Evolutionary conservation across 179 eudicot species (phyloP).

Genomic region (Pouteria campechiana): DNA sequence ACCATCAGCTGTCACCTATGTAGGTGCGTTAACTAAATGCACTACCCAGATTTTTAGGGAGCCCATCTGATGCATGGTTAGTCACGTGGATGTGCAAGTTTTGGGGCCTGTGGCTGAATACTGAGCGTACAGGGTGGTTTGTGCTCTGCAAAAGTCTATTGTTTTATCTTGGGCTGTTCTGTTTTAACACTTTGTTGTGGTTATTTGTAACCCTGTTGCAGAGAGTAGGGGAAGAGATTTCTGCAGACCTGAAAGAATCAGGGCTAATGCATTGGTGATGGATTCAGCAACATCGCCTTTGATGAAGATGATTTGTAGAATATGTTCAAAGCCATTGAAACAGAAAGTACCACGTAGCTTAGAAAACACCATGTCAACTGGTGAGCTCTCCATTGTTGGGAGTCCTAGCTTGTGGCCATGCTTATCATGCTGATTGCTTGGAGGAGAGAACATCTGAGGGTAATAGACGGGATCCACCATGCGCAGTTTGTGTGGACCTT

Average conservation of each 20-base stretch:
- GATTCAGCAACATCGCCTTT: constrained; percentile 21
- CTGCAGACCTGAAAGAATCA: constrained; percentile 40
- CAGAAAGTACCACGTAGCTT: constrained; percentile 27
- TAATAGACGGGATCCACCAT: constrained; percentile 56
- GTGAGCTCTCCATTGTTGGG: constrained; percentile 54
- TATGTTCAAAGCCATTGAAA: constrained; percentile 43
- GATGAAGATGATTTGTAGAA: constrained; percentile 33
- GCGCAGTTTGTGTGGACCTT: constrained; percentile 34
- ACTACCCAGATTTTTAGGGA: background rate
- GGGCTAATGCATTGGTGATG: constrained; percentile 19
- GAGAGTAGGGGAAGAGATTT: constrained; percentile 27
- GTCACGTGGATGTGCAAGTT: too few relatives aligned
- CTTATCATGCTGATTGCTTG: constrained; percentile 69
- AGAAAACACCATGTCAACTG: constrained; percentile 21
- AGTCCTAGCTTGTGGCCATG: constrained; percentile 72
- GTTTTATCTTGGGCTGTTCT: background rate
- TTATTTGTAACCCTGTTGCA: constrained; percentile 3
- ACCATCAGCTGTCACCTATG: too few relatives aligned
- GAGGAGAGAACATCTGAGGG: constrained; percentile 40
- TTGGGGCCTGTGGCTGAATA: too few relatives aligned
- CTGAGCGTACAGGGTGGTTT: too few relatives aligned
- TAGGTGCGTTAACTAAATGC: background rate
- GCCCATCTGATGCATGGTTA: too few relatives aligned
- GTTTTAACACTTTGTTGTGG: background rate
- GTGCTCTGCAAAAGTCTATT: background rate